Evolutionary conservation across 257 asterid species (phyloP).

Genomic region (Eustoma russellianum): DNA sequence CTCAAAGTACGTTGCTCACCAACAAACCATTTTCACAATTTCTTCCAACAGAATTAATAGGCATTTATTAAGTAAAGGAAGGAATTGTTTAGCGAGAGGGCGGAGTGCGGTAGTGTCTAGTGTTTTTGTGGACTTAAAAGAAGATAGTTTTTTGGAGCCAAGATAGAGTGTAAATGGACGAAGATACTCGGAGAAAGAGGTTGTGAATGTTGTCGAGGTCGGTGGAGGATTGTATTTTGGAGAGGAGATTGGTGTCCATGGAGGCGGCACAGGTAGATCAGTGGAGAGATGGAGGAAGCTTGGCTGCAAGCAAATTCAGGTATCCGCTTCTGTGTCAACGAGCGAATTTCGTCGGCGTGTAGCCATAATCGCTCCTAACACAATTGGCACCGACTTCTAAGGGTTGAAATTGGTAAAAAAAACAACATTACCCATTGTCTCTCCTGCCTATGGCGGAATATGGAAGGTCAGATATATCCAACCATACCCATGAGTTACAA

Average conservation of each 20-base stretch:
- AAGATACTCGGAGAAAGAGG: constrained; percentile 39
- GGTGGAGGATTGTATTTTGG: constrained; percentile 47
- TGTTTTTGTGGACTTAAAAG: constrained; percentile 32
- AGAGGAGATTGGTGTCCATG: constrained; percentile 44
- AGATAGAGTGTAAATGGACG: constrained; percentile 32
- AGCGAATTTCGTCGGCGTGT: too few relatives aligned
- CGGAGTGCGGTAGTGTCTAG: constrained; percentile 34
- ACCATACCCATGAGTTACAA: too few relatives aligned
- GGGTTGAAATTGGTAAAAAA: too few relatives aligned
- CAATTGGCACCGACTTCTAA: too few relatives aligned
- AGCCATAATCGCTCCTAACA: too few relatives aligned
- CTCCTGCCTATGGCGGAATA: too few relatives aligned
- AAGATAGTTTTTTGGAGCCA: constrained; percentile 21
- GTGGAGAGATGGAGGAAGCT: neutral
- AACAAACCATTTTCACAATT: too few relatives aligned
- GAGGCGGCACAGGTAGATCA: neutral
- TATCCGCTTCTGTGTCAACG: too few relatives aligned
- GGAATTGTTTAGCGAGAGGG: constrained; percentile 58
- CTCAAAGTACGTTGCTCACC: too few relatives aligned
- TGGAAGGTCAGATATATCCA: too few relatives aligned
- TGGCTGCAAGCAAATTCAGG: too few relatives aligned
- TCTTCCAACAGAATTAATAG: constrained; percentile 54
- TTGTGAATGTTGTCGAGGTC: constrained; percentile 33
- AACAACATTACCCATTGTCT: too few relatives aligned
- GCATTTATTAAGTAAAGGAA: constrained; percentile 58